Evolutionary conservation across 1,284 basidiomycete genomes (phyloP).

Genomic region (Leccinum colubrinum): DNA sequence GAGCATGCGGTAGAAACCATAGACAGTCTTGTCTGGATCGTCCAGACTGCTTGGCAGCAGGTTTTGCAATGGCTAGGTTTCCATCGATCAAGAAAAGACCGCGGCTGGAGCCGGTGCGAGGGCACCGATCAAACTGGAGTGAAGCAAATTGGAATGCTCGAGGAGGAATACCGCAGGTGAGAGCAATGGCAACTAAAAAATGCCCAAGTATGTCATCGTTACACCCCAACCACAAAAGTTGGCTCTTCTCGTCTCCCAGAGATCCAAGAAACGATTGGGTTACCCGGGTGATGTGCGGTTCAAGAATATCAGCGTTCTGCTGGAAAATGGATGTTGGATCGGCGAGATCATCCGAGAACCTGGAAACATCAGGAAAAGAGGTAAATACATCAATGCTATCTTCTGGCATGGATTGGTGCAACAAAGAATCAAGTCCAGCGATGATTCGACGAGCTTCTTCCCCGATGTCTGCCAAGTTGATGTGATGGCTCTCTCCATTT

Average conservation of each 20-base stretch:
- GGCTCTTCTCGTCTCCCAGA: background rate
- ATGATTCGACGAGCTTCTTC: background rate
- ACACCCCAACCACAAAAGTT: background rate
- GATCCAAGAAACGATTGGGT: background rate
- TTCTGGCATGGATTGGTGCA: background rate
- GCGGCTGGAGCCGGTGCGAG: background rate
- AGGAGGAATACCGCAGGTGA: constrained; percentile 3
- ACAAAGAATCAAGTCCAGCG: background rate
- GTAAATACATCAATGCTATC: background rate
- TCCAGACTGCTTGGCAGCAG: background rate
- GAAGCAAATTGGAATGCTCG: constrained; percentile 2
- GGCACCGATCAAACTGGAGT: background rate
- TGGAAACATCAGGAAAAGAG: background rate
- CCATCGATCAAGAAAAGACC: constrained; percentile 7
- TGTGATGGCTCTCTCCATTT: background rate
- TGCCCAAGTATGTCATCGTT: background rate
- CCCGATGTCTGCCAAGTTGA: background rate
- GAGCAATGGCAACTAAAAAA: background rate
- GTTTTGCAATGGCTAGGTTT: constrained; percentile 1
- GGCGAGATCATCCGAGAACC: constrained; percentile 1
- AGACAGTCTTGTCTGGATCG: background rate
- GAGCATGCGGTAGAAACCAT: background rate
- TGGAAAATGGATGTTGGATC: background rate
- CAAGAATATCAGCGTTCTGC: background rate
- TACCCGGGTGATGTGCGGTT: background rate